Percentiles rank a stretch among this genome's conserved stretches.
phyloP scores from a whole-genome alignment of 164 flowering plant genomes.

The Houttuynia cordata region DNA sequence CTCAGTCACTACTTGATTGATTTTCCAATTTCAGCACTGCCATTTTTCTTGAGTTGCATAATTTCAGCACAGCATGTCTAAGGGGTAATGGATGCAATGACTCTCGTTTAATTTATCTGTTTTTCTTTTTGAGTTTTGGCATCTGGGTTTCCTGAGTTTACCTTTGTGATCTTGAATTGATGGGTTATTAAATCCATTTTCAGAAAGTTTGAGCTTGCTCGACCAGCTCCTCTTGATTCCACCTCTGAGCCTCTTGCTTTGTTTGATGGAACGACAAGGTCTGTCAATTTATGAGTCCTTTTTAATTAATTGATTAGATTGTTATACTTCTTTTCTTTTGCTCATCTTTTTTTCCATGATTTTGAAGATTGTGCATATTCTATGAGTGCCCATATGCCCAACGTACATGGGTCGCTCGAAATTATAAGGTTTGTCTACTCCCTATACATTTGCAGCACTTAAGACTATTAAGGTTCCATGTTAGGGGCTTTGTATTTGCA shows the following conservation, averaged over 20 bases:
- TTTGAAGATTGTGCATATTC: conserved; percentile 55
- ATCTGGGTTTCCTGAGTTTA: too few species aligned
- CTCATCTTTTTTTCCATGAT: neutral
- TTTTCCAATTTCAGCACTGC: too few species aligned
- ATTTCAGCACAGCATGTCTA: too few species aligned
- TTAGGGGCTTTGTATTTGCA: neutral
- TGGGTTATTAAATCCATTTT: neutral
- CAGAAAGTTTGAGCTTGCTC: neutral
- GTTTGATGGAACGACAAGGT: neutral
- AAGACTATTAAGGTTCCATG: too few species aligned
- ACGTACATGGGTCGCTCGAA: conserved; percentile 72
- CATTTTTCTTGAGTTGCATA: too few species aligned
- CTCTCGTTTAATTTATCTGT: too few species aligned
- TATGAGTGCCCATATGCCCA: conserved; percentile 72
- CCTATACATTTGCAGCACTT: neutral
- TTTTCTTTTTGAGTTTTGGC: too few species aligned
- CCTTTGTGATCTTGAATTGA: too few species aligned
- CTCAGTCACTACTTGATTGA: too few species aligned
- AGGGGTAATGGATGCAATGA: too few species aligned
- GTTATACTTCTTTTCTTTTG: too few species aligned
- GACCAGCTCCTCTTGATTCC: neutral
- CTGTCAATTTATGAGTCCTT: neutral
- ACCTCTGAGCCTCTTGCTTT: neutral
- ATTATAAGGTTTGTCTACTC: conserved; percentile 43
- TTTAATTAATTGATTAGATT: neutral